Evolutionary conservation across 2,329 filamentous ascomycete species (phyloP), one percentile per base, ranked within the genome.

Genomic region (Zymoseptoria tritici): DNA sequence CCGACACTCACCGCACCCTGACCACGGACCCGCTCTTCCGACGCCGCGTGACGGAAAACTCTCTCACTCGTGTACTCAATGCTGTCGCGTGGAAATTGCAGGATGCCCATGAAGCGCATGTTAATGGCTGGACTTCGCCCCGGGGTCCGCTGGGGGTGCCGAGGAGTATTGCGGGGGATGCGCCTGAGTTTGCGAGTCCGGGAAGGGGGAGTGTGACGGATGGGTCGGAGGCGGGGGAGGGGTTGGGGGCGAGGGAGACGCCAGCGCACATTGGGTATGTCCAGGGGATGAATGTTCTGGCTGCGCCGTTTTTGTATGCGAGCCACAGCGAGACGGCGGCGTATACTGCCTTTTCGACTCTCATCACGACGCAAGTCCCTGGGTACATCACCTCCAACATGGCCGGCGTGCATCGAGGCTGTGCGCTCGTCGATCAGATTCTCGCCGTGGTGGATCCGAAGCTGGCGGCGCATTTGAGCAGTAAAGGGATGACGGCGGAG

Each of bases 261-360:
- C 64, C 78, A 31, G 87, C 90, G 67, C 83, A 90, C 9, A 90
- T 91, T 31, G 92, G 90, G 49, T 99, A 99, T 69, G 93, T 99
- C 2, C 94, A 99, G 75, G 94, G 94, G 66, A 97, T 99, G 93
- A 99, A 99, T 72, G 94, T 99, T 49, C 83, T 99, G 16, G 93
- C 92, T 9, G 94, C 94, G 0, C 94, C 94, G 0, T 97, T 99
- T 71, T 81, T 99, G 52, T 99, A 99, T 73, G 91, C 91, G 4
- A 92, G 94, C 1, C 87, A 91, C 60, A 96, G 91, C 73, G 94
- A 99, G 77, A 88, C 92, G 6, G 92, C 99, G 76, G 94, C 94
- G 2, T 99, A 96, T 69, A 87, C 90, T 4, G 88, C 91, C 1
- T 97, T 99, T 69, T 86, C 96, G 72, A 86, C 86, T 51, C 88